A percentile compares a stretch with the other conserved stretches of the same genome.
phyloP scores from a whole-genome alignment of 78 protist genomes.

The Dictyostelium brefeldianum region DNA sequence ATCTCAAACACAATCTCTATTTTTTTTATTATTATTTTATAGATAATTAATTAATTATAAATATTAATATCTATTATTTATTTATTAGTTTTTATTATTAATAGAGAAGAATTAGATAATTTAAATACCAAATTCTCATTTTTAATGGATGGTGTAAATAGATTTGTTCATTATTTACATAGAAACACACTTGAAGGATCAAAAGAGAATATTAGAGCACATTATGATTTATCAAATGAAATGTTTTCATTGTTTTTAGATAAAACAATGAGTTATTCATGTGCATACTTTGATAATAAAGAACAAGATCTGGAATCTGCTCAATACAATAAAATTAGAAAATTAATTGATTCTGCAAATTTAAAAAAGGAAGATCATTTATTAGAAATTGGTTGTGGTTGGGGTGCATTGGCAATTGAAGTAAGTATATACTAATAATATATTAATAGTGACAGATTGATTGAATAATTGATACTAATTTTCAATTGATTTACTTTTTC shows the following conservation, averaged over 20 bases:
- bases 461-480: too few relatives aligned
- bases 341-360: constrained; percentile 68
- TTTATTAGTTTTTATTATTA: constrained; percentile 30
- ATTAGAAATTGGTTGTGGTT: constrained; percentile 83
- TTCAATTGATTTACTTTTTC: neutral
- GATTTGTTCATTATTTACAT: constrained; percentile 38
- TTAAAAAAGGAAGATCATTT: constrained; percentile 36
- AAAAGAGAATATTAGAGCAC: constrained; percentile 79
- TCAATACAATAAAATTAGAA: constrained; percentile 63
- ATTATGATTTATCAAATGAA: constrained; percentile 82
- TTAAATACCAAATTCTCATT: constrained; percentile 66
- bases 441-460: too few relatives aligned
- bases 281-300: constrained; percentile 32
- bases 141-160: constrained; percentile 50
- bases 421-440: neutral
- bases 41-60: neutral
- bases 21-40: too few relatives aligned
- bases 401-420: constrained; percentile 75
- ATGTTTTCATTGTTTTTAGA: constrained; percentile 80
- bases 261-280: constrained; percentile 82
- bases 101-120: constrained; percentile 60
- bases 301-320: constrained; percentile 56
- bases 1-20: neutral
- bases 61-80: neutral
- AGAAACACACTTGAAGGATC: constrained; percentile 57